phyloP scores from a whole-genome alignment of 768 basidiomycete genomes.

The Hortiboletus campestris region DNA sequence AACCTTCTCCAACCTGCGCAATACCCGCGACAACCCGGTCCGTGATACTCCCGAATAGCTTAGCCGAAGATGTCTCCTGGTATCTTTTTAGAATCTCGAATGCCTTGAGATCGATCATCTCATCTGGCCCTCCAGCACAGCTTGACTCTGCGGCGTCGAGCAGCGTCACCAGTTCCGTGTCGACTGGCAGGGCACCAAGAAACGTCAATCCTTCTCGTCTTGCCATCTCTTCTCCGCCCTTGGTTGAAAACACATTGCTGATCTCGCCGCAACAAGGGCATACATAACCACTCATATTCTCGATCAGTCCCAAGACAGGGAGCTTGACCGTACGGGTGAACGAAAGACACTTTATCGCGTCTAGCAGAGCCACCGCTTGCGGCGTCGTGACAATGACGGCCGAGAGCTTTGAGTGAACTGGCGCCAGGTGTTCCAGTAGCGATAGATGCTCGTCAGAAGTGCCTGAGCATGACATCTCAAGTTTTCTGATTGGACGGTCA shows the following conservation, averaged over 20 bases:
- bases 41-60: constrained; percentile 63
- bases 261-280: constrained; percentile 97
- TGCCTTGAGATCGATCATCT: constrained; percentile 26
- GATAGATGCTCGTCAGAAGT: constrained; percentile 99
- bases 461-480: constrained; percentile 47
- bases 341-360: constrained; percentile 94
- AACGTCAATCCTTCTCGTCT: constrained; percentile 68
- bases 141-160: constrained; percentile 63
- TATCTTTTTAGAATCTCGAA: constrained; percentile 64
- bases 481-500: neutral
- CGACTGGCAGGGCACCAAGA: constrained; percentile 88
- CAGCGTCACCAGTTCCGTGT: constrained; percentile 84
- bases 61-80: constrained; percentile 62
- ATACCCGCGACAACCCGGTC: constrained; percentile 39
- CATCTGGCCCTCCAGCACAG: constrained; percentile 17
- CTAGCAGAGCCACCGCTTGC: constrained; percentile 93
- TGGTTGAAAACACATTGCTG: constrained; percentile 91
- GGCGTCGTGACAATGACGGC: constrained; percentile 96
- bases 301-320: constrained; percentile 87
- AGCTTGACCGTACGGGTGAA: constrained; percentile 88
- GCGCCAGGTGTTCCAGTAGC: constrained; percentile 88
- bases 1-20: constrained; percentile 11
- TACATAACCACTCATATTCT: constrained; percentile 98
- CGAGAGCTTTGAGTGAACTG: constrained; percentile 72
- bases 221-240: constrained; percentile 90